These are phyloP conservation scores for Terfezia boudieri DNA, from an alignment of 495 filamentous ascomycete species.

Conservation along the genomic window DNA sequence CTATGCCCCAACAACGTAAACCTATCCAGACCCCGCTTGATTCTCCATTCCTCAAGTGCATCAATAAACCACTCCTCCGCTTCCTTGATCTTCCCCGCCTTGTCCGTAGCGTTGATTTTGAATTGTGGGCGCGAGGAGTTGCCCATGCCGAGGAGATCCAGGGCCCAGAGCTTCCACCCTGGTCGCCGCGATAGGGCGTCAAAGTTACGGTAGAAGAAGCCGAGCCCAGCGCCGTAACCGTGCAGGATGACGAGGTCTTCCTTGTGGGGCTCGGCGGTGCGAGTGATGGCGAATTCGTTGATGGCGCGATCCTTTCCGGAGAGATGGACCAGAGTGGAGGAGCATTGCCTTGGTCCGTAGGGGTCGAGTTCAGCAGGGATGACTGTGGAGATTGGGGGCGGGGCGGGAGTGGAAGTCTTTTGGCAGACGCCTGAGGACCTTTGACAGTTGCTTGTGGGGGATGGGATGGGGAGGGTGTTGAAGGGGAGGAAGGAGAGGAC, in stretches of 20 bases:
- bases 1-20: constrained; percentile 83
- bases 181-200: constrained; percentile 52
- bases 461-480: constrained; percentile 27
- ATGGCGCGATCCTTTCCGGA: constrained; percentile 66
- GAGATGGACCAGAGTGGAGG: constrained; percentile 61
- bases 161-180: constrained; percentile 76
- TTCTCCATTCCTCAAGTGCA: constrained; percentile 85
- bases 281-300: constrained; percentile 83
- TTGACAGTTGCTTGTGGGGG: constrained; percentile 25
- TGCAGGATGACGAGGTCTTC: constrained; percentile 89
- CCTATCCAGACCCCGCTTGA: constrained; percentile 65
- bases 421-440: too few relatives aligned
- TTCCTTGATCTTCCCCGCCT: constrained; percentile 60
- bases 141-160: constrained; percentile 90
- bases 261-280: constrained; percentile 54
- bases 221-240: constrained; percentile 85
- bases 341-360: constrained; percentile 67
- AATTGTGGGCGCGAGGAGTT: constrained; percentile 69
- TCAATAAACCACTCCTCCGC: constrained; percentile 95
- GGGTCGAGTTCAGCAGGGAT: constrained; percentile 43
- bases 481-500: constrained; percentile 77
- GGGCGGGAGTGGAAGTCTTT: not conserved
- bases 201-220: constrained; percentile 96
- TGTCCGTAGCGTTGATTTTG: constrained; percentile 57
- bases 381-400: constrained; percentile 24